These are phyloP conservation scores for Saitozyma sp. DNA, from an alignment of 768 basidiomycete species.

Conservation along the genomic window DNA sequence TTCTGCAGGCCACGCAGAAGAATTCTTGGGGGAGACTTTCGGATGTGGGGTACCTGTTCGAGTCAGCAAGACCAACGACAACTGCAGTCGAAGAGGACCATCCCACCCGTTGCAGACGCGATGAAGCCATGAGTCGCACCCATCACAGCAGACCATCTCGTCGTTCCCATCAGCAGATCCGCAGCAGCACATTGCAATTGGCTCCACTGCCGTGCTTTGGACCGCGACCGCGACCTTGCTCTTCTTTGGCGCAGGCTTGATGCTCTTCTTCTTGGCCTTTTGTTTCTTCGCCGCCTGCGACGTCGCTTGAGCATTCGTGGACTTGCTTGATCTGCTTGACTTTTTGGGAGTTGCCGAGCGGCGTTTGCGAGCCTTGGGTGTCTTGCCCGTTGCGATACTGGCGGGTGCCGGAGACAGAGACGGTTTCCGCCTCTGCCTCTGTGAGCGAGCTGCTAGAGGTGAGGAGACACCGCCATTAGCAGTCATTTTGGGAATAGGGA, in stretches of 20 bases:
- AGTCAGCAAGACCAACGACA: too few relatives aligned
- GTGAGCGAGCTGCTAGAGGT: too few relatives aligned
- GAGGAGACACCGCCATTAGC: too few relatives aligned
- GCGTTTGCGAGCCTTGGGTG: background rate
- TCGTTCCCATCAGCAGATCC: background rate
- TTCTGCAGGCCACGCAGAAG: conserved; percentile 11
- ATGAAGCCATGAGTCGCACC: conserved; percentile 18
- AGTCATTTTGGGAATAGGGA: too few relatives aligned
- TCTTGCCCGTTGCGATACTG: background rate
- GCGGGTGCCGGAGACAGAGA: background rate
- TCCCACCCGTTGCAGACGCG: conserved; percentile 19
- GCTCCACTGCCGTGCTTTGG: background rate
- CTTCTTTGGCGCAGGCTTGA: background rate
- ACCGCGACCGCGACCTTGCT: background rate
- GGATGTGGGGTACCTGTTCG: too few relatives aligned
- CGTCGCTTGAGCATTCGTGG: background rate
- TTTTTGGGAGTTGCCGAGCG: background rate
- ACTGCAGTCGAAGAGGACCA: too few relatives aligned
- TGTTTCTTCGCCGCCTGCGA: background rate
- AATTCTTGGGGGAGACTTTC: background rate
- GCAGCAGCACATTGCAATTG: too few relatives aligned
- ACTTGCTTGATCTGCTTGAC: background rate
- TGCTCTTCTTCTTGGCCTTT: background rate
- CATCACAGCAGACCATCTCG: conserved; percentile 11
- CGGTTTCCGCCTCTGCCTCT: too few relatives aligned